Evolutionary conservation across 768 basidiomycete genomes (phyloP).

Genomic region (Boletus speciosus): DNA sequence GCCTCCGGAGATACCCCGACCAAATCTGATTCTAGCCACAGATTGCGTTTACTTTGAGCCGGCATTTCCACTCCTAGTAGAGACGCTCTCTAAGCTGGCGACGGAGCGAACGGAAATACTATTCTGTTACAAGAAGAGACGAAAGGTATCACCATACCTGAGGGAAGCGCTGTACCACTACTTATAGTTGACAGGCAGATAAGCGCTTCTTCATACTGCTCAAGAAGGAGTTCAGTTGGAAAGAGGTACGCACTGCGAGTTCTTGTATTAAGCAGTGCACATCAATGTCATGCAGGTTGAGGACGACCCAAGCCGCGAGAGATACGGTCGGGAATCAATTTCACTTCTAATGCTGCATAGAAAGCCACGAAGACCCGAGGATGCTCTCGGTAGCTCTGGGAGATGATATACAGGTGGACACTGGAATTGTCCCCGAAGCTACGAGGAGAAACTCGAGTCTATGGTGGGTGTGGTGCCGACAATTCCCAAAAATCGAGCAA

Average conservation of each 20-base stretch:
- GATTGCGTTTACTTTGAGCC: slow-evolving; percentile 98
- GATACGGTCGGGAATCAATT: slow-evolving; percentile 64
- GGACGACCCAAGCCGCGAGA: slow-evolving; percentile 58
- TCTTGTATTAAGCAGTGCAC: not conserved
- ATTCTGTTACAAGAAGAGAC: slow-evolving; percentile 91
- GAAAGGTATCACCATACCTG: slow-evolving; percentile 56
- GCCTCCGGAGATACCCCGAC: slow-evolving; percentile 43
- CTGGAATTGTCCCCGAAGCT: too few species aligned
- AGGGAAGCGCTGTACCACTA: not conserved
- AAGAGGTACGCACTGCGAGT: slow-evolving; percentile 41
- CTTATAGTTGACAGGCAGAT: slow-evolving; percentile 59
- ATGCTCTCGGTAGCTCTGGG: not conserved
- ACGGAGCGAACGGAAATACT: slow-evolving; percentile 61
- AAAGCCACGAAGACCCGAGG: slow-evolving; percentile 6
- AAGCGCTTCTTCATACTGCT: slow-evolving; percentile 80
- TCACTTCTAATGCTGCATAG: slow-evolving; percentile 46
- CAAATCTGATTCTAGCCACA: slow-evolving; percentile 79
- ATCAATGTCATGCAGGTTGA: slow-evolving; percentile 40
- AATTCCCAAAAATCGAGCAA: not conserved
- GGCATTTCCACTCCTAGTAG: slow-evolving; percentile 81
- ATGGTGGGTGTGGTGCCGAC: not conserved
- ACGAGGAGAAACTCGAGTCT: not conserved
- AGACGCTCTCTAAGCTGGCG: slow-evolving; percentile 68
- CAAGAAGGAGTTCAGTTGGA: slow-evolving; percentile 75
- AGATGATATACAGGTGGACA: not conserved